phyloP scores from a whole-genome alignment of 164 flowering plant species.

The Annona cherimola region DNA sequence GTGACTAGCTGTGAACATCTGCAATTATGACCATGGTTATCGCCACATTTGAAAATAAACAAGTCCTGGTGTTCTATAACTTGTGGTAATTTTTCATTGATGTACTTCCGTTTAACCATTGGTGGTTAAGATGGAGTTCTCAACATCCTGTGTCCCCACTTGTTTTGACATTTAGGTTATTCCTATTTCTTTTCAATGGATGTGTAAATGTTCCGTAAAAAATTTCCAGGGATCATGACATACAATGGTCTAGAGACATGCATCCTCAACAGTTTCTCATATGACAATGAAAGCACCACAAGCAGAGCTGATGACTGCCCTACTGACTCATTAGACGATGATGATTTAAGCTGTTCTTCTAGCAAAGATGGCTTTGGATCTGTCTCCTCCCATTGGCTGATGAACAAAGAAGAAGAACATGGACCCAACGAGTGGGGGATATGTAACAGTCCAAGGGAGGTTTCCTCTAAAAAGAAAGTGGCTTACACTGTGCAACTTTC shows the following conservation, averaged over 20 bases:
- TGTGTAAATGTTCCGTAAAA: background rate
- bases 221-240: slow-evolving; percentile 60
- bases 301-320: slow-evolving; percentile 61
- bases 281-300: slow-evolving; percentile 57
- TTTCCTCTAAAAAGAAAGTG: slow-evolving; percentile 37
- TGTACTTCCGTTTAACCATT: background rate
- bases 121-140: background rate
- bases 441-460: slow-evolving; percentile 35
- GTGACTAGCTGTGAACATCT: too few relatives aligned
- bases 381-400: slow-evolving; percentile 60
- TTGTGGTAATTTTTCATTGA: background rate
- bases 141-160: background rate
- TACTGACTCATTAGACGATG: slow-evolving; percentile 69
- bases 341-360: slow-evolving; percentile 69
- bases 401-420: slow-evolving; percentile 44
- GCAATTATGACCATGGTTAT: background rate
- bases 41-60: background rate
- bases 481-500: slow-evolving; percentile 26
- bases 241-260: slow-evolving; percentile 86
- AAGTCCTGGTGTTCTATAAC: background rate
- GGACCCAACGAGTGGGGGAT: slow-evolving; percentile 46
- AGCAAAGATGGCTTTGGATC: slow-evolving; percentile 80
- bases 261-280: slow-evolving; percentile 49
- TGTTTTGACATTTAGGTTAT: background rate
- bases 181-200: background rate